Conservation (phyloP, 768 basidiomycete species). For the Scleroderma bovista region DNA sequence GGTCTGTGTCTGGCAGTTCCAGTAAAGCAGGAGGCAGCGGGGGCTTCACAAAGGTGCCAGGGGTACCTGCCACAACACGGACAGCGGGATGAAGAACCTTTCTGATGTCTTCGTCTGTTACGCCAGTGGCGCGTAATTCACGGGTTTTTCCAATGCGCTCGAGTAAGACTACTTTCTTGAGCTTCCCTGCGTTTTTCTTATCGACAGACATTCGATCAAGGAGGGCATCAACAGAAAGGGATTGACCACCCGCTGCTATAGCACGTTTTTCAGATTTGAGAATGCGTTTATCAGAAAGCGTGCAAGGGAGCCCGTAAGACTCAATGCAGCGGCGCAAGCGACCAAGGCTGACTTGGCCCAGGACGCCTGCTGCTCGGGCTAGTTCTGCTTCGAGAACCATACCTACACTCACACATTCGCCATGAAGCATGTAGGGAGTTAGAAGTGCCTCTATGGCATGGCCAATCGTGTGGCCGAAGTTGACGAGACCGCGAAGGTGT, state of each 20-base stretch:
- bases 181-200: constrained; percentile 93
- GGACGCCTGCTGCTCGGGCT: constrained; percentile 78
- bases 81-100: constrained; percentile 80
- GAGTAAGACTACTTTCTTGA: constrained; percentile 90
- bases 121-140: constrained; percentile 86
- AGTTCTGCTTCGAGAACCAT: constrained; percentile 98
- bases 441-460: constrained; percentile 97
- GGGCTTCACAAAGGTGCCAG: constrained; percentile 30
- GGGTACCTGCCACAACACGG: constrained; percentile 64
- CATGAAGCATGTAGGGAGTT: constrained; percentile 90
- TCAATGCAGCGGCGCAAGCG: constrained; percentile 83
- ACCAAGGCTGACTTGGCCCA: constrained; percentile 90
- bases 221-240: constrained; percentile 64
- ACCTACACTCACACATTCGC: constrained; percentile 92
- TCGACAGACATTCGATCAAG: constrained; percentile 94
- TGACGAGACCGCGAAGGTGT: constrained; percentile 95
- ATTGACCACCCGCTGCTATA: constrained; percentile 9
- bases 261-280: constrained; percentile 34
- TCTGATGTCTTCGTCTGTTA: constrained; percentile 74
- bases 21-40: constrained; percentile 42
- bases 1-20: constrained; percentile 14
- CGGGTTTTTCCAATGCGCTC: constrained; percentile 87
- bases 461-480: constrained; percentile 97
- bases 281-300: constrained; percentile 67
- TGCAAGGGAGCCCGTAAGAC: constrained; percentile 86